Conservation (phyloP, 2,329 filamentous ascomycete species). For the Alternaria solani region DNA sequence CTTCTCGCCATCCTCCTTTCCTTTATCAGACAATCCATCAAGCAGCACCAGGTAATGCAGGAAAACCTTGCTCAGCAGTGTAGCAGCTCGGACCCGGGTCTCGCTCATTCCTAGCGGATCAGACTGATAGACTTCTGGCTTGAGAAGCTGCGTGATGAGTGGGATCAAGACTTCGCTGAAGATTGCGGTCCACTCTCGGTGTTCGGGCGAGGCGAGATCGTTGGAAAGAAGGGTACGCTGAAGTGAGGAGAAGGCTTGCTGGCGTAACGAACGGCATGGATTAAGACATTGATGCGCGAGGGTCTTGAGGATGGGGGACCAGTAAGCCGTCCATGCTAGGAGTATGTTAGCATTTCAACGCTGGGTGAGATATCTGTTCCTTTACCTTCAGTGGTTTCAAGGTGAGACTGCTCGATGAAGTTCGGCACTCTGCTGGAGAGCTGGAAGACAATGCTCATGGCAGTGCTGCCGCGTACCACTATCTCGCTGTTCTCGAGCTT, state of each 20-base stretch:
- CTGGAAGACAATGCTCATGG: constrained; percentile 81
- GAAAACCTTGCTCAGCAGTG: constrained; percentile 93
- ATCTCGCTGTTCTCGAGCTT: constrained; percentile 72
- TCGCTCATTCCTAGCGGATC: constrained; percentile 95
- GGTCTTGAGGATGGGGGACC: constrained; percentile 92
- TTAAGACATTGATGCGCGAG: constrained; percentile 92
- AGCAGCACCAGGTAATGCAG: constrained; percentile 89
- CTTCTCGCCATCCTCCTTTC: constrained; percentile 46
- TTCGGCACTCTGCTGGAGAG: constrained; percentile 83
- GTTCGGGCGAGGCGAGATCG: constrained; percentile 81
- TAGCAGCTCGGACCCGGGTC: constrained; percentile 89
- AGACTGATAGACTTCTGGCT: constrained; percentile 91
- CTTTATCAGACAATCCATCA: constrained; percentile 67
- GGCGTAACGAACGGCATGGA: constrained; percentile 89
- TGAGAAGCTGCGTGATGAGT: constrained; percentile 83
- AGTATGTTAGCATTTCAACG: background rate
- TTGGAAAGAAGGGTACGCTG: constrained; percentile 87
- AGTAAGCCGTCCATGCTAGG: constrained; percentile 93
- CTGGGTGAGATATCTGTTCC: background rate
- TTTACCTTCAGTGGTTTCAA: constrained; percentile 83
- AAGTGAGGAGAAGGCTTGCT: constrained; percentile 84
- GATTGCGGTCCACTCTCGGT: constrained; percentile 93
- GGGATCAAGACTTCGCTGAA: constrained; percentile 95
- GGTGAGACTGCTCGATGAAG: constrained; percentile 90
- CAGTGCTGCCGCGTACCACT: constrained; percentile 79